Conservation (phyloP, 192 early-diverging fungal species). For the Dissophora globulifera region DNA sequence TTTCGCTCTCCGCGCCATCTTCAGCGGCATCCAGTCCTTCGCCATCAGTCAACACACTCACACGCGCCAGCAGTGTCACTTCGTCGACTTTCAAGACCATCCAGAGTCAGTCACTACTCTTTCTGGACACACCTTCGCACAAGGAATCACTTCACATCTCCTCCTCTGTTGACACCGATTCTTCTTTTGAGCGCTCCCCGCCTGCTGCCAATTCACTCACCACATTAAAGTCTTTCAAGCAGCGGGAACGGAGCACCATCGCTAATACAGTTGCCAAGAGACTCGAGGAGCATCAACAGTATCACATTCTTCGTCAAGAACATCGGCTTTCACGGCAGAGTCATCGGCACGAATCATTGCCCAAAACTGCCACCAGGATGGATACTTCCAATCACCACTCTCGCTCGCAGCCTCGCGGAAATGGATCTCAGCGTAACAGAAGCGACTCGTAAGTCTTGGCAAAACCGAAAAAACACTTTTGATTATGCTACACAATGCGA, state of each 20-base stretch:
- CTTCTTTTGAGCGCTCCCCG: constrained; percentile 13
- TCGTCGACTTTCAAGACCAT: constrained; percentile 24
- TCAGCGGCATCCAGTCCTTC: constrained; percentile 42
- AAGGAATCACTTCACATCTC: constrained; percentile 3
- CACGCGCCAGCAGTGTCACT: constrained; percentile 33
- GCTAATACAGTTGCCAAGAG: constrained; percentile 6
- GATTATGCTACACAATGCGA: too few species aligned
- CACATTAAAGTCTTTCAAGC: constrained; percentile 23
- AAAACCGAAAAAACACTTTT: too few species aligned
- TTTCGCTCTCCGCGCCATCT: constrained; percentile 38
- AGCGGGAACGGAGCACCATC: constrained; percentile 4
- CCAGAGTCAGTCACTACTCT: constrained; percentile 15
- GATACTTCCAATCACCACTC: constrained; percentile 13
- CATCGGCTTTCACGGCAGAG: constrained; percentile 35
- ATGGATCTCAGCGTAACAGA: constrained; percentile 17
- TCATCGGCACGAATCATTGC: constrained; percentile 18
- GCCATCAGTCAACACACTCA: constrained; percentile 40
- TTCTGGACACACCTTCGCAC: constrained; percentile 6
- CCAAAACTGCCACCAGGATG: constrained; percentile 15
- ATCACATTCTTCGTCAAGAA: constrained; percentile 24
- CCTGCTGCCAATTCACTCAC: constrained; percentile 13
- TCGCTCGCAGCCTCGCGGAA: constrained; percentile 17
- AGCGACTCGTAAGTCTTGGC: constrained; percentile 46
- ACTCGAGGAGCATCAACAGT: constrained; percentile 18
- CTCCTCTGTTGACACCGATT: constrained; percentile 21